These are phyloP conservation scores for Camelina hispida DNA, from an alignment of 345 rosid genomes.

Conservation along the genomic window DNA sequence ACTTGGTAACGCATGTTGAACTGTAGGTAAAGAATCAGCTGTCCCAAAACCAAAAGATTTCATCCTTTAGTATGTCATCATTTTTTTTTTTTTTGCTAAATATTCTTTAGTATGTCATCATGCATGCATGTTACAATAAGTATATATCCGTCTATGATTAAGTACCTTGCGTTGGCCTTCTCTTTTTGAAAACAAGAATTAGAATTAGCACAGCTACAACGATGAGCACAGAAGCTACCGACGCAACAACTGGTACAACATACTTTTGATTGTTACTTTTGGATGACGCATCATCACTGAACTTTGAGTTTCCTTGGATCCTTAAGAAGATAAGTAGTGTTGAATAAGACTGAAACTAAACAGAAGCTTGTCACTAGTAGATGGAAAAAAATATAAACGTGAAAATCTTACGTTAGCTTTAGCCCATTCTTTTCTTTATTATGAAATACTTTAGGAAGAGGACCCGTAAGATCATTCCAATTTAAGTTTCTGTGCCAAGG, in stretches of 20 bases:
- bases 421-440: constrained; percentile 37
- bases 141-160: background rate
- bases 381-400: background rate
- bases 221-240: constrained; percentile 27
- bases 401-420: constrained; percentile 36
- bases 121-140: background rate
- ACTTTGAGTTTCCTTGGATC: constrained; percentile 42
- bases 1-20: constrained; percentile 10
- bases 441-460: constrained; percentile 39
- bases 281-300: constrained; percentile 37
- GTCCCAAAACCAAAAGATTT: background rate
- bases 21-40: background rate
- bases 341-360: background rate
- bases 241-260: constrained; percentile 40
- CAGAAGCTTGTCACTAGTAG: background rate
- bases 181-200: constrained; percentile 24
- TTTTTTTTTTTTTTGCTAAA: too few species aligned
- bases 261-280: constrained; percentile 14
- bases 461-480: constrained; percentile 47
- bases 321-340: constrained; percentile 7
- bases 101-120: too few species aligned
- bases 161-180: constrained; percentile 14
- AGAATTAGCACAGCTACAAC: constrained; percentile 29
- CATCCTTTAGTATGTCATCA: background rate
- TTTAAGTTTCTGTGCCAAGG: constrained; percentile 47